Evolutionary conservation across 805 yeast species (phyloP).

Genomic region (Lachancea waltii): DNA sequence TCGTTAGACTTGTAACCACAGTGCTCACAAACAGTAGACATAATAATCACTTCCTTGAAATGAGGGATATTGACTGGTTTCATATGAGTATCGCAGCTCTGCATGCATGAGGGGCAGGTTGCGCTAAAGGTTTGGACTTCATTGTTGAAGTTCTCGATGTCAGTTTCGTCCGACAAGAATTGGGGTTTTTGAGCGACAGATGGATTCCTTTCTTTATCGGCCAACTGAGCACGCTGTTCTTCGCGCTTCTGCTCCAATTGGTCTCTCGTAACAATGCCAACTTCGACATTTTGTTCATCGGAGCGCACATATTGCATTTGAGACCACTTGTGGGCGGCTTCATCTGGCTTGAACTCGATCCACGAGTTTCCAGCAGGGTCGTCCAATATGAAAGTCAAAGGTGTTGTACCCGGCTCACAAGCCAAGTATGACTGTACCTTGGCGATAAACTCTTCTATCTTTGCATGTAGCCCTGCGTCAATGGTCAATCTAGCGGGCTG

Average conservation of each 20-base stretch:
- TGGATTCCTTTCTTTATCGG: slow-evolving; percentile 34
- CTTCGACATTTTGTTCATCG: slow-evolving; percentile 77
- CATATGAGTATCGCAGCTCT: slow-evolving; percentile 87
- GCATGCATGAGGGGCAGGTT: slow-evolving; percentile 80
- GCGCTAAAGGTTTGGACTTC: slow-evolving; percentile 93
- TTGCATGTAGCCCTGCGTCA: slow-evolving; percentile 69
- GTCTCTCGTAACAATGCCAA: slow-evolving; percentile 70
- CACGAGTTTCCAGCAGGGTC: slow-evolving; percentile 98
- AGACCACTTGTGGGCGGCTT: slow-evolving; percentile 85
- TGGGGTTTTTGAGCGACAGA: slow-evolving; percentile 34
- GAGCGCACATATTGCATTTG: slow-evolving; percentile 75
- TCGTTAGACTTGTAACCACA: slow-evolving; percentile 97
- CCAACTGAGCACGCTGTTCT: slow-evolving; percentile 28
- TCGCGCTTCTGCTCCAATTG: slow-evolving; percentile 39
- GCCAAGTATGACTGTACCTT: slow-evolving; percentile 54
- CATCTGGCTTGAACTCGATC: slow-evolving; percentile 85
- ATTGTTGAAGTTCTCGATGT: slow-evolving; percentile 75
- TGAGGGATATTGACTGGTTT: slow-evolving; percentile 95
- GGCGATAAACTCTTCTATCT: slow-evolving; percentile 63
- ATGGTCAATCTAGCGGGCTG: slow-evolving; percentile 71
- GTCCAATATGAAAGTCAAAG: slow-evolving; percentile 71
- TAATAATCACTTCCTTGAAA: slow-evolving; percentile 92
- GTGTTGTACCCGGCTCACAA: slow-evolving; percentile 65
- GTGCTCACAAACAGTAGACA: slow-evolving; percentile 87
- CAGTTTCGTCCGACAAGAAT: slow-evolving; percentile 63